A percentile compares a stretch with the other conserved stretches of the same genome.
phyloP scores from a whole-genome alignment of 1,139 yeast genomes.

The Taiozyma sp. region DNA sequence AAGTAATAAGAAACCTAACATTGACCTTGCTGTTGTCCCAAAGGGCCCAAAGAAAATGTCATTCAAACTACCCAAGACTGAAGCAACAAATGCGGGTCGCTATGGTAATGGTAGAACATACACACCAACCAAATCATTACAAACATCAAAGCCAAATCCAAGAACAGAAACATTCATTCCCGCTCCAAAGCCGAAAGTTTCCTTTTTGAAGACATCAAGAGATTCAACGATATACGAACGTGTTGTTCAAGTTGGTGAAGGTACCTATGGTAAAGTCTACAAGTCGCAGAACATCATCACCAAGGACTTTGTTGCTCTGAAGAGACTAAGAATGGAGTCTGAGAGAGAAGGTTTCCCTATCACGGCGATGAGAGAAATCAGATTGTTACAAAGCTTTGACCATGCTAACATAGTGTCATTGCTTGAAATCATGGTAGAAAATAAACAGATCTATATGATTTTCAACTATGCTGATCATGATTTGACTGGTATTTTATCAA shows the following conservation, averaged over 20 bases:
- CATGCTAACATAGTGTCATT: slow-evolving; percentile 80
- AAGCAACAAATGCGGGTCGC: background rate
- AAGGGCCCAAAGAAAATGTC: slow-evolving; percentile 21
- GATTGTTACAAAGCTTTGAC: slow-evolving; percentile 77
- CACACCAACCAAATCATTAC: slow-evolving; percentile 1
- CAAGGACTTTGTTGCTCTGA: slow-evolving; percentile 71
- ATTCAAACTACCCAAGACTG: slow-evolving; percentile 13
- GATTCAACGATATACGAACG: slow-evolving; percentile 27
- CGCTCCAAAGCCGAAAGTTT: slow-evolving; percentile 4
- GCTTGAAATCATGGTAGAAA: slow-evolving; percentile 86
- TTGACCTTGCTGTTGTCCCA: slow-evolving; percentile 12
- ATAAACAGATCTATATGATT: slow-evolving; percentile 77
- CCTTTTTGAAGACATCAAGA: slow-evolving; percentile 19
- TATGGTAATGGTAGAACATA: slow-evolving; percentile 2
- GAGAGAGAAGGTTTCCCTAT: slow-evolving; percentile 96
- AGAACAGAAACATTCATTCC: background rate
- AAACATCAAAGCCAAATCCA: background rate
- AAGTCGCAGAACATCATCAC: slow-evolving; percentile 72
- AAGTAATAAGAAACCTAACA: background rate
- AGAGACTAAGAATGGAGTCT: slow-evolving; percentile 72
- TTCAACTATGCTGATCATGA: slow-evolving; percentile 95
- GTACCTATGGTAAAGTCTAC: slow-evolving; percentile 74
- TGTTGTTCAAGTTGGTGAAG: slow-evolving; percentile 62
- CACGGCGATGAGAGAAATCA: slow-evolving; percentile 90
- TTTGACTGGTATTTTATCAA: slow-evolving; percentile 78